Evolutionary conservation across 2,329 filamentous ascomycete species (phyloP), one percentile per base, ranked within the genome.

Genomic region (Colletotrichum sp.): DNA sequence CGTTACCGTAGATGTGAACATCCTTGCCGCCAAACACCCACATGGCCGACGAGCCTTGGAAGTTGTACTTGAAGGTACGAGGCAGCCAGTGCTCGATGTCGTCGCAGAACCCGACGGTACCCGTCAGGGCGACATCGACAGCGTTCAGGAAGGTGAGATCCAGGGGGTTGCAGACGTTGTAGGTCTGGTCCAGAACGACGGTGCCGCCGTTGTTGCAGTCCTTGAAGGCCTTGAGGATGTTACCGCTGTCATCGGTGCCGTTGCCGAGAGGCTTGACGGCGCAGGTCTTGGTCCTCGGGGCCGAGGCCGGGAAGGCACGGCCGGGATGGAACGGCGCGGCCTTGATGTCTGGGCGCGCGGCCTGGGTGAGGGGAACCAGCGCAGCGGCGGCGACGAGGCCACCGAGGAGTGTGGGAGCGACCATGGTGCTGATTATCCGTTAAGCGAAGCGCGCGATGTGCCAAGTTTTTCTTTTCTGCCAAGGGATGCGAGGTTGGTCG

Each of bases 41-140:
- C 71, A 81, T 80, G 7, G 78, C 76, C 1, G 90, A 81, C 90
- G 89, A 88, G 75, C 93, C 93, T 77, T 94, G 93, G 82, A 90
- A 94, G 8, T 83, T 84, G 31, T 92, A 91, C 69, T 88, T 87
- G 85, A 93, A 94, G 55, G 87, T 86, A 78, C 93, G 87, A 11
- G 86, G 86, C 75, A 92, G 87, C 93, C 93, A 94, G 82, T 94
- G 94, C 76, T 90, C 87, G 3, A 91, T 92, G 79, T 94, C 90
- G 65, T 92, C 88, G 69, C 88, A 90, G 82, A 94, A 94, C 70
- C 88, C 84, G 24, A 93, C 86, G 27, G 87, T 87, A 27, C 90
- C 91, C 0, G 80, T 81, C 70, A 84, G 84, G 84, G 90, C 88
- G 6, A 93, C 82, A 79, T 94, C 92, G 34, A 94, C 86, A 76